Conservation (phyloP, 2,329 filamentous ascomycete species). For the Anthostomella pinea region DNA sequence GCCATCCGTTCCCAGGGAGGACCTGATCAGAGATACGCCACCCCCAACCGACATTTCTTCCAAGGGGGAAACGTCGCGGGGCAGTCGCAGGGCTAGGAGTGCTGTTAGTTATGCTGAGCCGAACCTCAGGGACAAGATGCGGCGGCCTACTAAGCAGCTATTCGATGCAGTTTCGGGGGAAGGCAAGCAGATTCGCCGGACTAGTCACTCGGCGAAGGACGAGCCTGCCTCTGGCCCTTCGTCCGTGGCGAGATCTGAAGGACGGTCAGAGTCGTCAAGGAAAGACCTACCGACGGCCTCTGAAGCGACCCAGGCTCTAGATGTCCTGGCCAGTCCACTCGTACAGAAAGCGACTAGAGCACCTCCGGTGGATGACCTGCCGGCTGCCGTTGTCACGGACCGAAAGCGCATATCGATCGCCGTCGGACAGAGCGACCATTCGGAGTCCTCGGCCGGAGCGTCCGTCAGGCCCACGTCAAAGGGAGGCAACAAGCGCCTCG, state of each 20-base stretch:
- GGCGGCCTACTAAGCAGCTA: conserved; percentile 72
- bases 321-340: conserved; percentile 39
- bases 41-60: conserved; percentile 57
- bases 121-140: conserved; percentile 79
- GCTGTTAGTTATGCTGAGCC: conserved; percentile 80
- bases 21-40: conserved; percentile 53
- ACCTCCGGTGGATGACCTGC: conserved; percentile 26
- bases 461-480: conserved; percentile 14
- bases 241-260: conserved; percentile 34
- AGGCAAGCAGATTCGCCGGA: conserved; percentile 48
- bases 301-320: conserved; percentile 10
- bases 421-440: too few relatives aligned
- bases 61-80: conserved; percentile 57
- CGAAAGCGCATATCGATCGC: too few relatives aligned
- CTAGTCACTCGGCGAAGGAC: conserved; percentile 35
- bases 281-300: conserved; percentile 24
- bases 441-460: conserved; percentile 24
- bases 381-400: conserved; percentile 36
- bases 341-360: conserved; percentile 36
- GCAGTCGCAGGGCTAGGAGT: conserved; percentile 63
- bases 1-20: conserved; percentile 34
- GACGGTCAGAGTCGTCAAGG: conserved; percentile 33
- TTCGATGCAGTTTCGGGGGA: conserved; percentile 71
- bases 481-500: conserved; percentile 23
- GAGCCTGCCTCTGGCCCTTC: conserved; percentile 24